A percentile compares a stretch with the other conserved stretches of the same genome.
Conservation (phyloP, 441 rosid genomes). For the Pelargonium australe region DNA sequence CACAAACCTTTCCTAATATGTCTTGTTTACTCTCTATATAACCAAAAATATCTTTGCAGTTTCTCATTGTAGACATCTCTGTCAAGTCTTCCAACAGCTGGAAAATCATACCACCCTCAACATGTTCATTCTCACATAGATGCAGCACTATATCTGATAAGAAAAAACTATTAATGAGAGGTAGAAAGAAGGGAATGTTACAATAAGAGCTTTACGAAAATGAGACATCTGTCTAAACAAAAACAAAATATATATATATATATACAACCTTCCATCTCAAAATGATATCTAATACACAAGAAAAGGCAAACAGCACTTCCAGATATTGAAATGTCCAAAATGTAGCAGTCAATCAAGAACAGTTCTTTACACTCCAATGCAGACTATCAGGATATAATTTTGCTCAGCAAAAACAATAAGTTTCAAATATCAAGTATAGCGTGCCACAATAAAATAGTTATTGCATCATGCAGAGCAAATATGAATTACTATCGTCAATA, state of each 20-base stretch:
- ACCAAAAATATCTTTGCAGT: constrained; percentile 86
- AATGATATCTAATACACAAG: neutral
- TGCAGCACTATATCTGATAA: constrained; percentile 73
- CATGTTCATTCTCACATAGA: constrained; percentile 95
- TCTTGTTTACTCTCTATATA: constrained; percentile 95
- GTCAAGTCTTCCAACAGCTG: constrained; percentile 94
- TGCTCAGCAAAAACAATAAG: too few species aligned
- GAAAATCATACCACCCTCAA: constrained; percentile 98
- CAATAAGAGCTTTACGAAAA: neutral
- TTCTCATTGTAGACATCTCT: constrained; percentile 96
- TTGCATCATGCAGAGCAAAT: too few species aligned
- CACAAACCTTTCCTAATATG: constrained; percentile 74
- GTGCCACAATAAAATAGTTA: neutral
- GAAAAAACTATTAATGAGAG: constrained; percentile 1
- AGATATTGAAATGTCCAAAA: neutral
- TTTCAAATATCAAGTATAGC: too few species aligned
- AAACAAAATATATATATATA: neutral
- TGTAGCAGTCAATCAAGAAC: too few species aligned
- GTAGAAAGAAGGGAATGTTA: constrained; percentile 11
- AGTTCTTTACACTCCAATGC: too few species aligned
- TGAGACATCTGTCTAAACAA: too few species aligned
- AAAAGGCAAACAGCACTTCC: too few species aligned
- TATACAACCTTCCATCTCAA: neutral
- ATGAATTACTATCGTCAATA: too few species aligned
- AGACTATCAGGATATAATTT: too few species aligned